Conservation (phyloP, 2,329 filamentous ascomycete species). For the Colletotrichum tabaci region DNA sequence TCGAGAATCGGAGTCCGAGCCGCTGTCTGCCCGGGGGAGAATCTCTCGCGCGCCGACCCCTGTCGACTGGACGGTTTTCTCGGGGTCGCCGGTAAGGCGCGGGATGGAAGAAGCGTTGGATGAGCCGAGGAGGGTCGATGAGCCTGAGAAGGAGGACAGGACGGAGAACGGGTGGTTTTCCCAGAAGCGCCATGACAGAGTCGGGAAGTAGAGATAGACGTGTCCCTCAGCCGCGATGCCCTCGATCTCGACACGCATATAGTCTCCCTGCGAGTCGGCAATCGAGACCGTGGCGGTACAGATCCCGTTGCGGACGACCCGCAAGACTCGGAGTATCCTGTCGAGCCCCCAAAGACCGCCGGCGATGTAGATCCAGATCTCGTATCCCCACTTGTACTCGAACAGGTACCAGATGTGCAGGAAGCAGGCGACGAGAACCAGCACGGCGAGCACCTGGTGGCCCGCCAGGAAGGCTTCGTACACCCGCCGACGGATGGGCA, state of each 20-base stretch:
- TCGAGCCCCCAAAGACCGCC: slow-evolving; percentile 52
- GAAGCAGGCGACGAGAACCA: slow-evolving; percentile 54
- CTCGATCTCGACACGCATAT: slow-evolving; percentile 51
- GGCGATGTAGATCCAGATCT: slow-evolving; percentile 54
- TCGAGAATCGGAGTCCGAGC: not conserved
- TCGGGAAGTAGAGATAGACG: slow-evolving; percentile 55
- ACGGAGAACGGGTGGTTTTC: slow-evolving; percentile 56
- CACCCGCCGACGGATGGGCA: slow-evolving; percentile 48
- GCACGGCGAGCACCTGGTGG: slow-evolving; percentile 51
- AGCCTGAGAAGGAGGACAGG: slow-evolving; percentile 10
- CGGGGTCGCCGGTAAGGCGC: not conserved
- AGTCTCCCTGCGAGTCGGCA: slow-evolving; percentile 49
- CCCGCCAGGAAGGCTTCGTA: slow-evolving; percentile 54
- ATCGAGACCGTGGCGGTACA: slow-evolving; percentile 45
- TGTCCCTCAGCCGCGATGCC: slow-evolving; percentile 46
- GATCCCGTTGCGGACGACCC: slow-evolving; percentile 46
- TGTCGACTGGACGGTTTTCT: not conserved
- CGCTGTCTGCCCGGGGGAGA: not conserved
- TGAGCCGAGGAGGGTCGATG: not conserved
- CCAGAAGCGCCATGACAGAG: slow-evolving; percentile 54
- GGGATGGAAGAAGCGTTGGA: not conserved
- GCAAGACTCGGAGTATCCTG: slow-evolving; percentile 47
- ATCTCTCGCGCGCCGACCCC: slow-evolving; percentile 5
- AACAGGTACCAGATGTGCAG: slow-evolving; percentile 55
- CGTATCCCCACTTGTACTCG: slow-evolving; percentile 54